Evolutionary conservation across 2,329 filamentous ascomycete species (phyloP).

Genomic region (Colletotrichum acutatum): DNA sequence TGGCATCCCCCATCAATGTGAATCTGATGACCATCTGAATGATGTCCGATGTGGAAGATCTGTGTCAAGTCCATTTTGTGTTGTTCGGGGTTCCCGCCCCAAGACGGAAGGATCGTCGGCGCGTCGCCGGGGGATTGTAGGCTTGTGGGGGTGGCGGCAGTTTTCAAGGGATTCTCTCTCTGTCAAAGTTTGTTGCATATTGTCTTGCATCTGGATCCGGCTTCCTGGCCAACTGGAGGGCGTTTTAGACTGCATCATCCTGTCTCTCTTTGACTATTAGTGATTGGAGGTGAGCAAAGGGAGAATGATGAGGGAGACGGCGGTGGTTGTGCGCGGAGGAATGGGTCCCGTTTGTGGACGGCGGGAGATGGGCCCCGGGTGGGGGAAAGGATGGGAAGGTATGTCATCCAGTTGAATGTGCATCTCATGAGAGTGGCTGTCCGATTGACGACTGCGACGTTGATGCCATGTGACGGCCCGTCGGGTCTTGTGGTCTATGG

Average conservation of each 20-base stretch:
- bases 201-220: neutral
- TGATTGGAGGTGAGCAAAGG: neutral
- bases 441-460: constrained; percentile 29
- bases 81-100: neutral
- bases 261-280: neutral
- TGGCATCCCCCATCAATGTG: neutral
- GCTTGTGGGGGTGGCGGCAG: neutral
- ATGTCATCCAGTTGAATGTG: neutral
- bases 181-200: neutral
- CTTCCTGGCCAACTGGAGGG: neutral
- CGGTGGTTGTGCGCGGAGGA: constrained; percentile 7
- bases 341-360: constrained; percentile 5
- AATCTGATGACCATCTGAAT: neutral
- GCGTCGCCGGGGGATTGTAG: neutral
- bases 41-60: neutral
- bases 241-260: neutral
- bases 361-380: neutral
- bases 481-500: neutral
- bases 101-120: constrained; percentile 1
- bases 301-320: neutral
- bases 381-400: neutral
- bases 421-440: constrained; percentile 13
- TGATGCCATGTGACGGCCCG: constrained; percentile 15
- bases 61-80: neutral
- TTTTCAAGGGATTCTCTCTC: neutral